Evolutionary conservation across 2,329 filamentous ascomycete genomes (phyloP), one percentile per base, ranked within the genome.

Genomic region (Dryadomyces sulphureus): DNA sequence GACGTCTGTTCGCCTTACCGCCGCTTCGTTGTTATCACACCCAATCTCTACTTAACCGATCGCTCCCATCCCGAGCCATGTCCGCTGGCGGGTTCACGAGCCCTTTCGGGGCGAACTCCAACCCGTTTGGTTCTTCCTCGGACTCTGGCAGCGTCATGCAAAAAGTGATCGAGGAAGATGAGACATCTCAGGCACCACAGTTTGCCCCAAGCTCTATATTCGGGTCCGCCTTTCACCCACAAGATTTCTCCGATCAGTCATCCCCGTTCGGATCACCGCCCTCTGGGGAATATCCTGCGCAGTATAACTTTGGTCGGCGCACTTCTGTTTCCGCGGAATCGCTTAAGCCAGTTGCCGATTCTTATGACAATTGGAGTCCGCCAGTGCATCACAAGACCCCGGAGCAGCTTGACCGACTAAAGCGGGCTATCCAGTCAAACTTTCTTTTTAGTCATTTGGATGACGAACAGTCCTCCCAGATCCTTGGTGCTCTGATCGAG

Each of bases 261-360:
- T 67, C 68, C 30, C 64, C 62, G n/a, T 78, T 79, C 54, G 73
- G 74, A 24, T 63, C 62, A 55, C 60, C 69, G 20, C 70, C 72
- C 49, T 66, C 73, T 35, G 79, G 85, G 53, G 79, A 77, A 55
- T 86, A 94, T 59, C 92, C 92, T 47, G 83, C 77, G 55, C 89
- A 96, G 62, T 96, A 95, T 67, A 94, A 94, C 62, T 81, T 94
- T 65, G 84, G 79, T 56, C 84, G 92, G 52, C 85, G 92, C 56
- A 95, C 89, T 35, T 96, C 92, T 4, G 92, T 98, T 45, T 96
- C 92, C 36, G 92, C 92, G 43, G 92, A 98, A 65, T 95, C 90
- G 2, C 73, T 96, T 58, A 94, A 94, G 63, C 92, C 92, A 17
- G 84, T 81, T 42, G 80, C 84, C 27, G 81, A 88, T 49, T 77